These are phyloP conservation scores for Lentinula raphanica DNA, from an alignment of 768 basidiomycete genomes.

Conservation along the genomic window DNA sequence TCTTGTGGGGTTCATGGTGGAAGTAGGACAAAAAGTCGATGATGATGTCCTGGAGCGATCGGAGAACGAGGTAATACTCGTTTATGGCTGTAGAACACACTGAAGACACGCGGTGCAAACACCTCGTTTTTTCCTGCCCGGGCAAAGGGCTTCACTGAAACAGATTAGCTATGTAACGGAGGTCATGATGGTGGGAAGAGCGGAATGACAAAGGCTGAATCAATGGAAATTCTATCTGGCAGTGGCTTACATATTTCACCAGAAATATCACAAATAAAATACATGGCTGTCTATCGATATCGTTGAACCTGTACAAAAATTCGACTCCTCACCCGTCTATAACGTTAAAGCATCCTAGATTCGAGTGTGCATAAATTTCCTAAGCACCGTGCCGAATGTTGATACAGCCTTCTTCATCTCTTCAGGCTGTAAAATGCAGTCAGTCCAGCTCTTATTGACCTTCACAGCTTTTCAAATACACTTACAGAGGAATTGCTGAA, in stretches of 20 bases:
- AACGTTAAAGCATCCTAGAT: background rate
- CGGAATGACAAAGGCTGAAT: background rate
- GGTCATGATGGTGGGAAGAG: background rate
- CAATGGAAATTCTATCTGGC: too few species aligned
- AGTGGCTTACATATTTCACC: too few species aligned
- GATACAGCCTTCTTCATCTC: constrained; percentile 42
- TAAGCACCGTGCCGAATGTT: constrained; percentile 40
- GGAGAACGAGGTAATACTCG: background rate
- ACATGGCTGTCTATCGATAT: too few species aligned
- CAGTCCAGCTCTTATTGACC: background rate
- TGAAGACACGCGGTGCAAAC: background rate
- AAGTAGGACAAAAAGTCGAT: background rate
- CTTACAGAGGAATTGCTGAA: constrained; percentile 52
- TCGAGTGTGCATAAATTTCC: constrained; percentile 33
- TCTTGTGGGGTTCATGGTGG: constrained; percentile 12
- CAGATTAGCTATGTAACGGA: background rate
- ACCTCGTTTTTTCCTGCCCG: background rate
- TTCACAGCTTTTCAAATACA: background rate
- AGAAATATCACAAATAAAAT: too few species aligned
- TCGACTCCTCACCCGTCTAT: background rate
- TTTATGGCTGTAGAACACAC: background rate
- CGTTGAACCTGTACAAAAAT: background rate
- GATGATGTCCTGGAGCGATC: background rate
- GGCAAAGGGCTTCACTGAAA: constrained; percentile 1
- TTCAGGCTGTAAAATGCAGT: constrained; percentile 18